Conservation (phyloP, 129 eudicot genomes). For the Artemisia annua region DNA sequence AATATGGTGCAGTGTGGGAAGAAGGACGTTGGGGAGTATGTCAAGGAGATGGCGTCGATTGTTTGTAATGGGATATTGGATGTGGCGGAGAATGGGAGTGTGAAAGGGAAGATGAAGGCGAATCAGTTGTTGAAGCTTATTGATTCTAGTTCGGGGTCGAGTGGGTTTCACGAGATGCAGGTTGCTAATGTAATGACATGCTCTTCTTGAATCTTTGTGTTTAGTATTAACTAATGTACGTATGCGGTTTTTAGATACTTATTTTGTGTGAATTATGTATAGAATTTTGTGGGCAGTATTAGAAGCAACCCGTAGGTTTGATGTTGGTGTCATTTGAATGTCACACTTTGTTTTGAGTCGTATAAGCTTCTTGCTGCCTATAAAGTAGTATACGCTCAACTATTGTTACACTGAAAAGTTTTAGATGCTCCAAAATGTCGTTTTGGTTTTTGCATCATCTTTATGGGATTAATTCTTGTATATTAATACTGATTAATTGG, state of each 20-base stretch:
- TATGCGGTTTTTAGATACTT: conserved; percentile 12
- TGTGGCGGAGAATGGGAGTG: conserved; percentile 64
- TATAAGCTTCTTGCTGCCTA: not conserved
- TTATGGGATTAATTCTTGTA: not conserved
- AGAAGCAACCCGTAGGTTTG: conserved; percentile 6
- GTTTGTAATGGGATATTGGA: conserved; percentile 56
- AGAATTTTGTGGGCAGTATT: conserved; percentile 4
- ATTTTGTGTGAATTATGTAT: not conserved
- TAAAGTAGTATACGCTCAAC: not conserved
- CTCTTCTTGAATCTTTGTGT: conserved; percentile 33
- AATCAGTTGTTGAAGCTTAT: conserved; percentile 50
- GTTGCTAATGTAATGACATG: conserved; percentile 26
- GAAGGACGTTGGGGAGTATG: conserved; percentile 43
- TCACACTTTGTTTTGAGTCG: not conserved
- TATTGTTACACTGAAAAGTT: not conserved
- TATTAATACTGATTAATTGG: not conserved
- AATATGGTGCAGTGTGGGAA: conserved; percentile 72
- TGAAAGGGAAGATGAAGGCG: conserved; percentile 75
- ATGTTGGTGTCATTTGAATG: conserved; percentile 3
- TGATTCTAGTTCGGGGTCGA: conserved; percentile 19
- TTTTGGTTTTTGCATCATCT: not conserved
- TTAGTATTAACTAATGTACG: not conserved
- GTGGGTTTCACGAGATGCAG: conserved; percentile 28
- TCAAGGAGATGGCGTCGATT: conserved; percentile 52
- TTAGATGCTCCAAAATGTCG: not conserved